These are phyloP conservation scores for Hibiscus mutabilis DNA, from an alignment of 345 rosid species.

Conservation along the genomic window DNA sequence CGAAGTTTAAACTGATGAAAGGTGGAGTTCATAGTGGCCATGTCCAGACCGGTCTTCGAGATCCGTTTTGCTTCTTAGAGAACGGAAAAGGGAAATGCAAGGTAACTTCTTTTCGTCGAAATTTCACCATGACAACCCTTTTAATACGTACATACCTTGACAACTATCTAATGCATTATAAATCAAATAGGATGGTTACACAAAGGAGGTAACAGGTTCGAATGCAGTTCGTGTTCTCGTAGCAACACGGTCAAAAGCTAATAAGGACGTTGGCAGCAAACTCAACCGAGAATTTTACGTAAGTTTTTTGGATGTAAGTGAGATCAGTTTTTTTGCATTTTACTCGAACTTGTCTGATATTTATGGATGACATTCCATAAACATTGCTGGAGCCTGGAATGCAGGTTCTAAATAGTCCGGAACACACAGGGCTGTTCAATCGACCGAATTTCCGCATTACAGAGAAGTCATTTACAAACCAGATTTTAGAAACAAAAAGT, in stretches of 20 bases:
- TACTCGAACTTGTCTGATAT: neutral
- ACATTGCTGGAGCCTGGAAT: neutral
- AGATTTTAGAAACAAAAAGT: slow-evolving; percentile 34
- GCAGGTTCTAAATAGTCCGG: slow-evolving; percentile 62
- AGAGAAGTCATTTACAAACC: slow-evolving; percentile 53
- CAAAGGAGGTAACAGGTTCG: slow-evolving; percentile 49
- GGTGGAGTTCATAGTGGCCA: slow-evolving; percentile 89
- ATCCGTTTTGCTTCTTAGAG: slow-evolving; percentile 51
- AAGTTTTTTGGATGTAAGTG: slow-evolving; percentile 78
- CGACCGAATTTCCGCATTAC: slow-evolving; percentile 70
- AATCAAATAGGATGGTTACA: slow-evolving; percentile 70
- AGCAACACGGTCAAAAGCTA: slow-evolving; percentile 63
- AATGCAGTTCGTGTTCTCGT: slow-evolving; percentile 76
- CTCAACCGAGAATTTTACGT: slow-evolving; percentile 59
- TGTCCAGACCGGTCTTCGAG: slow-evolving; percentile 63
- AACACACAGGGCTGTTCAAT: slow-evolving; percentile 61
- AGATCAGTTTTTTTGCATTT: neutral
- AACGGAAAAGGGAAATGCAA: slow-evolving; percentile 73
- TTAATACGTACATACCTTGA: neutral
- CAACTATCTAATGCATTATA: neutral
- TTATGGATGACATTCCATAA: neutral
- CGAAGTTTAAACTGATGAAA: slow-evolving; percentile 48
- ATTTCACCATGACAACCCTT: neutral
- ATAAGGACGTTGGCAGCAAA: slow-evolving; percentile 31
- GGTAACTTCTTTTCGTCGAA: slow-evolving; percentile 27